phyloP scores from a whole-genome alignment of 2,329 filamentous ascomycete genomes.

The Neurospora crassa region DNA sequence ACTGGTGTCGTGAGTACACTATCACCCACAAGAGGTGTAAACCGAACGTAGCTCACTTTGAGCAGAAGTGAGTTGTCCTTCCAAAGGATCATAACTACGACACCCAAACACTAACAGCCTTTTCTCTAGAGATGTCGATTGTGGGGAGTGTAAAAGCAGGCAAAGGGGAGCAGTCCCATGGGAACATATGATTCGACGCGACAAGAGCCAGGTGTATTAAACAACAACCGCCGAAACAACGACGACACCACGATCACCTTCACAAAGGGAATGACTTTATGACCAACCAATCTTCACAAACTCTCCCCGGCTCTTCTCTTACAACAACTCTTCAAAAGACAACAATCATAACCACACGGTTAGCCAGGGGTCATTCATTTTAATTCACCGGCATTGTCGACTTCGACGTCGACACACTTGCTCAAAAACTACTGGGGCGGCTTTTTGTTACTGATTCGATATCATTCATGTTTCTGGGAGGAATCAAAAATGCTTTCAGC shows the following conservation, averaged over 20 bases:
- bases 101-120: background rate
- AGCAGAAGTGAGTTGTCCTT: slow-evolving; percentile 12
- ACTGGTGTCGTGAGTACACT: slow-evolving; percentile 20
- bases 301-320: background rate
- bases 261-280: background rate
- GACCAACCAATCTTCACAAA: background rate
- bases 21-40: slow-evolving; percentile 19
- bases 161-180: slow-evolving; percentile 8
- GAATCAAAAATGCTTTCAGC: background rate
- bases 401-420: background rate
- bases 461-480: background rate
- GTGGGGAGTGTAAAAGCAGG: slow-evolving; percentile 13
- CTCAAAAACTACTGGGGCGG: background rate
- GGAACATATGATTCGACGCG: slow-evolving; percentile 8
- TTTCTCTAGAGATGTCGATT: background rate
- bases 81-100: background rate
- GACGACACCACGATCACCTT: background rate
- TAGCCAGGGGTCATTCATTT: background rate
- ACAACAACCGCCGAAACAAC: background rate
- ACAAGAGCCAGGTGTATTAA: background rate
- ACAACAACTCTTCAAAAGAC: background rate
- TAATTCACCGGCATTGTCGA: background rate
- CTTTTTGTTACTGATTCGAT: background rate
- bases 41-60: slow-evolving; percentile 20
- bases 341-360: background rate